Conservation (phyloP, 306 rosid species). For the Ormosia semicastrata region DNA sequence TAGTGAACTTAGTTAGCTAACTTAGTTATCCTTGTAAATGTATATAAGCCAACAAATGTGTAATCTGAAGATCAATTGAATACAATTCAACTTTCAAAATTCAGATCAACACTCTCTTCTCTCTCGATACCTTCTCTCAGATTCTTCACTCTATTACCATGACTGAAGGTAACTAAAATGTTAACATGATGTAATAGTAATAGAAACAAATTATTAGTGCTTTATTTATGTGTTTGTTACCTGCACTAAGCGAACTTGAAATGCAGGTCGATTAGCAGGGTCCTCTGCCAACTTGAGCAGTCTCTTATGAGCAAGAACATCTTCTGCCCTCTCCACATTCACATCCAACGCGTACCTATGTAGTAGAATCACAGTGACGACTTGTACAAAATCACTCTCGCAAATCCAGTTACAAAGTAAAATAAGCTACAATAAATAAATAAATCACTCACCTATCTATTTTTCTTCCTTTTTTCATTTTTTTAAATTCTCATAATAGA, state of each 20-base stretch:
- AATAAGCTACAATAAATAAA: background rate
- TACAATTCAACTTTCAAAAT: background rate
- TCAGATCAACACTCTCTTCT: background rate
- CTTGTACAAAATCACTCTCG: slow-evolving; percentile 41
- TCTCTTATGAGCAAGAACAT: slow-evolving; percentile 84
- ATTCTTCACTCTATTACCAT: no score
- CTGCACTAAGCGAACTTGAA: slow-evolving; percentile 92
- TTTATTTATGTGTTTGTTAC: slow-evolving; percentile 35
- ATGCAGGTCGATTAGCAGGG: slow-evolving; percentile 68
- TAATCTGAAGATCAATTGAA: background rate
- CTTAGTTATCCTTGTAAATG: background rate
- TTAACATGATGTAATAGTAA: background rate
- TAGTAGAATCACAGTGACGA: slow-evolving; percentile 41
- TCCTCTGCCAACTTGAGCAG: slow-evolving; percentile 83
- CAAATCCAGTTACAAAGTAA: slow-evolving; percentile 40
- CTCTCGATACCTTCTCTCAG: no score
- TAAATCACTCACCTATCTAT: slow-evolving; percentile 8
- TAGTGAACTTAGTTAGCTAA: background rate
- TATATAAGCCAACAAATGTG: background rate
- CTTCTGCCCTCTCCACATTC: slow-evolving; percentile 98
- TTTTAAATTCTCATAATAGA: background rate
- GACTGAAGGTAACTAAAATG: background rate
- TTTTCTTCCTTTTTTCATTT: background rate
- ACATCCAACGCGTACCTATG: slow-evolving; percentile 95
- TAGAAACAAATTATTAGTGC: background rate